Percentiles rank a stretch among this genome's conserved stretches.
Conservation (phyloP, 371 early-diverging fungal genomes). For the Saksenaea oblongispora region DNA sequence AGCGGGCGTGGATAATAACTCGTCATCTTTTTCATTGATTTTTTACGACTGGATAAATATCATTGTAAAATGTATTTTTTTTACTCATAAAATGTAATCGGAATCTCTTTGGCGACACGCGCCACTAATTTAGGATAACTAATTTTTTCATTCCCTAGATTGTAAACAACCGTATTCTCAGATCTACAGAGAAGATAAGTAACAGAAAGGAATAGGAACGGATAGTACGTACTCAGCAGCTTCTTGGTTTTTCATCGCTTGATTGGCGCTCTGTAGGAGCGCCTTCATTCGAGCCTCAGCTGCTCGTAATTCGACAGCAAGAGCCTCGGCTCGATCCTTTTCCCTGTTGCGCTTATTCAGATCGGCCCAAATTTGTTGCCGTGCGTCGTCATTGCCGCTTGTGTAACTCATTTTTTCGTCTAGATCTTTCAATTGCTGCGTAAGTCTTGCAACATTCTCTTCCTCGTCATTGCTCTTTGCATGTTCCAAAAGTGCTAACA, state of each 20-base stretch:
- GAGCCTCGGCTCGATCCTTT: slow-evolving; percentile 37
- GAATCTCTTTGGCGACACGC: background rate
- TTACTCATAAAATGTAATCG: background rate
- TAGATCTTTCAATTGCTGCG: slow-evolving; percentile 31
- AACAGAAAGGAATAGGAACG: background rate
- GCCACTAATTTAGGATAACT: background rate
- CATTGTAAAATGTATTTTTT: too few species aligned
- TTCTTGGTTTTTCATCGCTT: background rate
- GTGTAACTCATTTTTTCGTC: slow-evolving; percentile 31
- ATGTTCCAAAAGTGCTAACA: slow-evolving; percentile 27
- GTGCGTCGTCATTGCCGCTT: slow-evolving; percentile 14
- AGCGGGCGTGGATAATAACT: too few species aligned
- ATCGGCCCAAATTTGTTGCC: slow-evolving; percentile 54
- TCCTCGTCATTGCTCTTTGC: slow-evolving; percentile 30
- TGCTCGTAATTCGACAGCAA: slow-evolving; percentile 33
- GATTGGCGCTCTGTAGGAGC: background rate
- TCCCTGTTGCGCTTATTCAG: slow-evolving; percentile 52
- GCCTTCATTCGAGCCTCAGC: slow-evolving; percentile 33
- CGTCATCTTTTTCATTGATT: too few species aligned
- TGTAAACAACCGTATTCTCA: background rate
- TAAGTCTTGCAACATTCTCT: slow-evolving; percentile 26
- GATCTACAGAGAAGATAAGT: background rate
- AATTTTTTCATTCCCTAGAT: background rate
- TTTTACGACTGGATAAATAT: too few species aligned
- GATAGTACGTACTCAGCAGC: background rate